Base-by-base conservation (phyloP, 1,139 yeast genomes). In the Debaryomyces udenii region DNA sequence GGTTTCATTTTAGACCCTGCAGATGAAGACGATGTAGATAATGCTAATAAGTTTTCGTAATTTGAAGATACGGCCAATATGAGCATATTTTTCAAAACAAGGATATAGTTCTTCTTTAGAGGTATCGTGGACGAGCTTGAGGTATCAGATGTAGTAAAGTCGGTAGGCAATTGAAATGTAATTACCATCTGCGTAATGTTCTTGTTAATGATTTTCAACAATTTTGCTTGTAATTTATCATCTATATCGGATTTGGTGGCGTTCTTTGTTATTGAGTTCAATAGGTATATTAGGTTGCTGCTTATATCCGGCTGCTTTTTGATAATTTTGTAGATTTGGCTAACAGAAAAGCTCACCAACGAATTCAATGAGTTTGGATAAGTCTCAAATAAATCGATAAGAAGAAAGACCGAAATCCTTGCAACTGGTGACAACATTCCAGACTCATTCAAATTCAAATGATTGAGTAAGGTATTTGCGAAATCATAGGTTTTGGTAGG, bases 1-100 rank as follows among this genome's bases (percentile, higher is more conserved):
- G 78, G 77, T 40, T 70, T 71, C 59, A 69, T 46, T 47, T 71
- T 71, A 4, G 74, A 64, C 3, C 73, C 70, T 1, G 70, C 60
- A 0, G 71, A 59, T 6, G 41, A 49, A 4, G 72, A 60, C 0
- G 75, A 62, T 2, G 76, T 62, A 3, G 74, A 68, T 9, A 59
- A 48, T 1, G 70, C 62, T 39, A 70, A 53, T 29, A 72, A 55
- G 33, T 55, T 55, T 48, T 71, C 77, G 47, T 73, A 72, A 47
- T 69, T 63, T 6, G 76, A 51, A 4, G 70, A 55, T 2, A 66
- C 59, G 6, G 66, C 54, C 33, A 73, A 57, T 1, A 69, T 43
- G 13, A 70, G 54, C 6, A 71, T 42, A 43, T 67, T 68, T 38
- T 65, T 68, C 40, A 63, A 54, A 6, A 64, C 64, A 31, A 64